These are phyloP conservation scores for Lentinula sp. DNA, from an alignment of 768 basidiomycete species.

Conservation along the genomic window DNA sequence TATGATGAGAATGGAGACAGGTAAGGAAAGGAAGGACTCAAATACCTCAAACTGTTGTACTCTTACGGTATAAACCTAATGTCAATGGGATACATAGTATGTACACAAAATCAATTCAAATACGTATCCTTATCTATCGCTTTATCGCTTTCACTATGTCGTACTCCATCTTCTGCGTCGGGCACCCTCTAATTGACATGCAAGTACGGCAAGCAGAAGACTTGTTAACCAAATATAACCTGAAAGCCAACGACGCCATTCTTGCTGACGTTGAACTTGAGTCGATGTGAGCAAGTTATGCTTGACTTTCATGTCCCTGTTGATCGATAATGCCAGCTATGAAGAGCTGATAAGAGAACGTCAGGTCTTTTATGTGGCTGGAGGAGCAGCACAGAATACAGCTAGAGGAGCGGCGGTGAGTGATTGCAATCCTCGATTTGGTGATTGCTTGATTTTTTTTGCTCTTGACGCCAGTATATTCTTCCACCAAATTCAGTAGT, in stretches of 20 bases:
- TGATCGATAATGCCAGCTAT: constrained; percentile 38
- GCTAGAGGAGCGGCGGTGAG: constrained; percentile 72
- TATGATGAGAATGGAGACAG: constrained; percentile 51
- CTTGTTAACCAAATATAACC: constrained; percentile 62
- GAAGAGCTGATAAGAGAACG: constrained; percentile 57
- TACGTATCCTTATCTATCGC: neutral
- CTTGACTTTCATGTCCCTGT: neutral
- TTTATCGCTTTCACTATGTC: neutral
- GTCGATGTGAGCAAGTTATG: constrained; percentile 45
- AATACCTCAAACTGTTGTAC: no score
- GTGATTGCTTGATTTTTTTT: neutral
- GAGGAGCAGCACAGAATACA: constrained; percentile 75
- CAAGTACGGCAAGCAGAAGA: constrained; percentile 62
- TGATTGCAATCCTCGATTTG: constrained; percentile 21
- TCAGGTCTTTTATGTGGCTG: constrained; percentile 64
- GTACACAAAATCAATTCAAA: neutral
- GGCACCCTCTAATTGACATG: constrained; percentile 74
- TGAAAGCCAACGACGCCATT: constrained; percentile 73
- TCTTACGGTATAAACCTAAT: no score
- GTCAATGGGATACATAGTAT: neutral
- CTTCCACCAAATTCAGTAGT: constrained; percentile 63
- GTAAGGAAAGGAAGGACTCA: constrained; percentile 10
- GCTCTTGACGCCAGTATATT: constrained; percentile 45
- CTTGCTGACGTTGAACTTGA: constrained; percentile 65
- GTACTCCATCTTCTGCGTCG: constrained; percentile 56